Conservation (phyloP, 2,329 filamentous ascomycete genomes). For the Calonectria pseudoturangicola region DNA sequence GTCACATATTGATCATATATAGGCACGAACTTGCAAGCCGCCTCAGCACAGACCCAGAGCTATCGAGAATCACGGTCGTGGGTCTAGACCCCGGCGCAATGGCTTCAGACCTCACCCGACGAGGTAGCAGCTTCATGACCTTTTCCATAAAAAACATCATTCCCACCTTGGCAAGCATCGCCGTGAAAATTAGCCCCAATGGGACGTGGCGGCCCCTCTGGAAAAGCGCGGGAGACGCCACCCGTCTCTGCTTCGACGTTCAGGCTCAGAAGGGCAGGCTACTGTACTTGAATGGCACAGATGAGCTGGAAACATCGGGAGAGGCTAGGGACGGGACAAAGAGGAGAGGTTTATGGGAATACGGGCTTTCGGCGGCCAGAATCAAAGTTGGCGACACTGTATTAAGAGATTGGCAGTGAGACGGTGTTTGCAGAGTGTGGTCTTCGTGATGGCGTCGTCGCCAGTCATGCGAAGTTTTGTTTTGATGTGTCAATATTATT, state of each 20-base stretch:
- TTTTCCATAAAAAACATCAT: constrained; percentile 53
- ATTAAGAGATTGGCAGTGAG: constrained; percentile 54
- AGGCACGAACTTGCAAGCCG: constrained; percentile 61
- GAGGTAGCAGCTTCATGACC: constrained; percentile 51
- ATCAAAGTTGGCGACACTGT: constrained; percentile 54
- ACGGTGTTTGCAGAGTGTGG: background rate
- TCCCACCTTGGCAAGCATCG: constrained; percentile 49
- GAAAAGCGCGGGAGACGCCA: constrained; percentile 59
- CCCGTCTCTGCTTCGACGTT: constrained; percentile 57
- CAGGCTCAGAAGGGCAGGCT: constrained; percentile 53
- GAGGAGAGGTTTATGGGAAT: constrained; percentile 57
- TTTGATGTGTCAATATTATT: constrained; percentile 6
- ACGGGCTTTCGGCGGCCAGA: constrained; percentile 52
- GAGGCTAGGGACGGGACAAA: constrained; percentile 58
- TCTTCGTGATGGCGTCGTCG: background rate
- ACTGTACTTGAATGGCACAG: constrained; percentile 60
- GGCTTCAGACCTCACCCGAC: constrained; percentile 56
- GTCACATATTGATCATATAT: constrained; percentile 34
- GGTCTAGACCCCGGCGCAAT: constrained; percentile 64
- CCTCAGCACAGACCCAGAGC: constrained; percentile 57
- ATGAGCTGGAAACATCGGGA: constrained; percentile 52
- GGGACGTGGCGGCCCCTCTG: constrained; percentile 54
- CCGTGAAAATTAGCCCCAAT: constrained; percentile 55
- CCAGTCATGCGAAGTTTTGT: background rate
- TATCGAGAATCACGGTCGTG: constrained; percentile 60